A percentile compares a stretch with the other conserved stretches of the same genome.
phyloP scores from a whole-genome alignment of 352 stramenopile species.

The Phytophthora sp. region DNA sequence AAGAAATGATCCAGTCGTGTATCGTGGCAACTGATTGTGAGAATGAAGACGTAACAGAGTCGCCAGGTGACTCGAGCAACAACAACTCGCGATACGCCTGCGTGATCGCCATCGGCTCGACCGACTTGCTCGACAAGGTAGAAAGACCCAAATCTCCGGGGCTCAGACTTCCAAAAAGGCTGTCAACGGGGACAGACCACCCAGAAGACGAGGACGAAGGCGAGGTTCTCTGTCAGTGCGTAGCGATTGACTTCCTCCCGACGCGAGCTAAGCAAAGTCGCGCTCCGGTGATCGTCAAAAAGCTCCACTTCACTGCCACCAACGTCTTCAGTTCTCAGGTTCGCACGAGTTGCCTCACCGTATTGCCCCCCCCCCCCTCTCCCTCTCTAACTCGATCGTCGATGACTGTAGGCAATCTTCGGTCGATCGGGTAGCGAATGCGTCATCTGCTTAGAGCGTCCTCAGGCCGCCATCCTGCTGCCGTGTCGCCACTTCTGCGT shows the following conservation, averaged over 20 bases:
- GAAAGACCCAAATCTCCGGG: background rate
- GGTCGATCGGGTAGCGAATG: slow-evolving; percentile 52
- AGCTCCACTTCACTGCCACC: slow-evolving; percentile 48
- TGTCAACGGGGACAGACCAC: background rate
- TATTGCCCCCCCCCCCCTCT: too few relatives aligned
- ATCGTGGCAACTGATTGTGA: slow-evolving; percentile 31
- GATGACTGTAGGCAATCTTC: slow-evolving; percentile 59
- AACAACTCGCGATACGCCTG: slow-evolving; percentile 36
- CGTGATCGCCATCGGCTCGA: slow-evolving; percentile 37
- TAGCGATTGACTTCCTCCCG: slow-evolving; percentile 67
- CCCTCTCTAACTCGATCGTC: background rate
- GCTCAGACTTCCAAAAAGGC: background rate
- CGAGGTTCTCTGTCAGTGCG: slow-evolving; percentile 50
- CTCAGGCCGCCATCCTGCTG: slow-evolving; percentile 49
- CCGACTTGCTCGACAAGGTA: slow-evolving; percentile 12
- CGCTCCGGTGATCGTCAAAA: slow-evolving; percentile 53
- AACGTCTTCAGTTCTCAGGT: slow-evolving; percentile 53
- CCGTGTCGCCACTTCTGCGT: slow-evolving; percentile 76
- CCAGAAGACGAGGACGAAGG: slow-evolving; percentile 23
- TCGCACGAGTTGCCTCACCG: background rate
- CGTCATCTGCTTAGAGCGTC: slow-evolving; percentile 68
- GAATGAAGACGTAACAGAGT: background rate
- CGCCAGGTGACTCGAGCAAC: background rate
- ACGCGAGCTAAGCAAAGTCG: slow-evolving; percentile 39
- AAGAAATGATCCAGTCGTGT: slow-evolving; percentile 20